A percentile compares a stretch with the other conserved stretches of the same genome.
These are phyloP conservation scores for Trichoderma orchidacearum DNA, from an alignment of 495 filamentous ascomycete species.

Conservation along the genomic window DNA sequence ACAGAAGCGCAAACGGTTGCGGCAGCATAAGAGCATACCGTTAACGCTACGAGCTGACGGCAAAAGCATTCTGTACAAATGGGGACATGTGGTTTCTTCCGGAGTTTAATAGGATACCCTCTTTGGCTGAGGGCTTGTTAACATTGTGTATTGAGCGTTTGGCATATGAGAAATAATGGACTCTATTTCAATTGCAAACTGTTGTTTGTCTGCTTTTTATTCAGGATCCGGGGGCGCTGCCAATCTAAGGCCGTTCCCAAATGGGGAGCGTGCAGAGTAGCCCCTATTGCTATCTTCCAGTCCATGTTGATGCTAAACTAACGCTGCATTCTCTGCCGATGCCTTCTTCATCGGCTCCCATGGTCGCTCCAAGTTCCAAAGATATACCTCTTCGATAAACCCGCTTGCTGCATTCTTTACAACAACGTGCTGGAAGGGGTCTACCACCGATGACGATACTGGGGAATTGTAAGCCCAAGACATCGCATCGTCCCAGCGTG, in stretches of 20 bases:
- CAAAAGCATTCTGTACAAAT: background rate
- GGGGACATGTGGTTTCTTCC: background rate
- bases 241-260: background rate
- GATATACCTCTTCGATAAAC: background rate
- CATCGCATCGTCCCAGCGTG: background rate
- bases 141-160: background rate
- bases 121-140: background rate
- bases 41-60: background rate
- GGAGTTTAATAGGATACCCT: background rate
- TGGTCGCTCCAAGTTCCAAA: conserved; percentile 1
- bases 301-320: no score
- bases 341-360: conserved; percentile 3
- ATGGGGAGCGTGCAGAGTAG: no score
- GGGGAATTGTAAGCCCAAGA: background rate
- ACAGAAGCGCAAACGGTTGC: background rate
- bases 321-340: background rate
- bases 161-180: background rate
- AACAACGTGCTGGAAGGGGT: background rate
- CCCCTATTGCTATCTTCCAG: no score
- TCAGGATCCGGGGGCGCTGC: no score
- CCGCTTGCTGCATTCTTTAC: background rate
- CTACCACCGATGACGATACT: background rate
- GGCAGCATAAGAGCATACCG: background rate
- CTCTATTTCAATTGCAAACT: background rate
- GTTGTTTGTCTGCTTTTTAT: no score